A percentile compares a stretch with the other conserved stretches of the same genome.
Evolutionary conservation across 2,329 filamentous ascomycete genomes (phyloP).

Genomic region (Coniella vitis): DNA sequence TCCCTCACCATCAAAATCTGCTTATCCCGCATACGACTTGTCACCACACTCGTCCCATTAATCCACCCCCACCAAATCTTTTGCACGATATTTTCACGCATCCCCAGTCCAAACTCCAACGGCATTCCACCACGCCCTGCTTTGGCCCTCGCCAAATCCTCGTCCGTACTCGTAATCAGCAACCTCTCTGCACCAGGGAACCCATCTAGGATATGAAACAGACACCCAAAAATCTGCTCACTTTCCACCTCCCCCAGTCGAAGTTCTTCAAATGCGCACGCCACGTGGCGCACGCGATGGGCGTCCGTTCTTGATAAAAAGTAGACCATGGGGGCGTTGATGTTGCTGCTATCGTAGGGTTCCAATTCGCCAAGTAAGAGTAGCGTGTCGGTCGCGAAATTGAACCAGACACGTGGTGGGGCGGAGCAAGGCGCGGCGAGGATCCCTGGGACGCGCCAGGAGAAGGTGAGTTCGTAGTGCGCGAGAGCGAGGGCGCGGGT

Average conservation of each 20-base stretch:
- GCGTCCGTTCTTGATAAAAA: constrained; percentile 39
- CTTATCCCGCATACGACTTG: constrained; percentile 33
- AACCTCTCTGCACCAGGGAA: constrained; percentile 32
- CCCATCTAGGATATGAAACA: constrained; percentile 42
- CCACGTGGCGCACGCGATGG: constrained; percentile 35
- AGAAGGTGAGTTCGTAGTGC: constrained; percentile 40
- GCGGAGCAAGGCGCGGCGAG: constrained; percentile 22
- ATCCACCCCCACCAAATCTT: constrained; percentile 43
- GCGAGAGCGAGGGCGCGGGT: constrained; percentile 33
- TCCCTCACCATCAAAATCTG: constrained; percentile 39
- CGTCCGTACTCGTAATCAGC: constrained; percentile 35
- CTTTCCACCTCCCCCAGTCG: constrained; percentile 34
- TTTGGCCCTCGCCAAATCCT: constrained; percentile 20
- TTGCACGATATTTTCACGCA: constrained; percentile 34
- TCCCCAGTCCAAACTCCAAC: background rate
- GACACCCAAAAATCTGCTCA: constrained; percentile 39
- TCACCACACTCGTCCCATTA: constrained; percentile 32
- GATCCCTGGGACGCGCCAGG: constrained; percentile 38
- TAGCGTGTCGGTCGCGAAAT: constrained; percentile 39
- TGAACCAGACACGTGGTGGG: constrained; percentile 38
- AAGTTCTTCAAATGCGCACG: constrained; percentile 37
- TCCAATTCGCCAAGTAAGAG: constrained; percentile 42
- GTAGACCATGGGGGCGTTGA: constrained; percentile 42
- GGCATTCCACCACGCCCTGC: constrained; percentile 11
- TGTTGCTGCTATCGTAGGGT: constrained; percentile 38